Evolutionary conservation across 345 rosid species (phyloP), one percentile per base, ranked within the genome.

Genomic region (Rubroshorea leprosula): DNA sequence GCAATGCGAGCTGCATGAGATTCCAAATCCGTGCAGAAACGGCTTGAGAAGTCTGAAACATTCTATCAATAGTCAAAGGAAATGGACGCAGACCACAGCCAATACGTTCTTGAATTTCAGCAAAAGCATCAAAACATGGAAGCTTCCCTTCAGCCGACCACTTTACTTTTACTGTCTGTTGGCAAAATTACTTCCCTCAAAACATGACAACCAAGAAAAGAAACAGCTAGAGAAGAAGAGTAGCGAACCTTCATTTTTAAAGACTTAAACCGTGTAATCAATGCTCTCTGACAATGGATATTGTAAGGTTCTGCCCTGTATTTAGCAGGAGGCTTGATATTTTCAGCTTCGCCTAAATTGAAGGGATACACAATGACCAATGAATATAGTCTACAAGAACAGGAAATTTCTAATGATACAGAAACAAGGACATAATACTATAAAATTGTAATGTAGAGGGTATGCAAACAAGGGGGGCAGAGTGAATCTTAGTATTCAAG

Each of bases 91-190:
- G 51, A 21, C 54, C 27, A 25, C 11, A 26, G 14, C 63, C 63
- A 21, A 83, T 72, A 31, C 70, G 60, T 54, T 79, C 82, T 61
- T 72, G 81, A 55, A 91, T 82, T 58, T 83, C 84, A 49, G 71
- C 63, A 62, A 83, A 79, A 57, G 86, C 82, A 60, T 84, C 71
- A 52, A 74, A 71, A 69, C 78, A 90, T 2, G 91, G 92, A 68
- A 87, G 68, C 67, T 73, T 74, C 63, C 94, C 97, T 78, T 79
- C 84, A 20, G 71, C 21, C 1, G 94, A 76, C 94, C 91, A 85
- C 68, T 81, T 79, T 47, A 82, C 65, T 17, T 85, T 60, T n/a
- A n/a, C n/a, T 27, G 23, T 88, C 95, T 0, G 92, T 78, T 6
- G 96, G 86, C 35, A 88, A 68, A 68, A 88, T 51, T 9, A 88